Conservation (phyloP, 257 asterid genomes). For the Euphrasia confusa region DNA sequence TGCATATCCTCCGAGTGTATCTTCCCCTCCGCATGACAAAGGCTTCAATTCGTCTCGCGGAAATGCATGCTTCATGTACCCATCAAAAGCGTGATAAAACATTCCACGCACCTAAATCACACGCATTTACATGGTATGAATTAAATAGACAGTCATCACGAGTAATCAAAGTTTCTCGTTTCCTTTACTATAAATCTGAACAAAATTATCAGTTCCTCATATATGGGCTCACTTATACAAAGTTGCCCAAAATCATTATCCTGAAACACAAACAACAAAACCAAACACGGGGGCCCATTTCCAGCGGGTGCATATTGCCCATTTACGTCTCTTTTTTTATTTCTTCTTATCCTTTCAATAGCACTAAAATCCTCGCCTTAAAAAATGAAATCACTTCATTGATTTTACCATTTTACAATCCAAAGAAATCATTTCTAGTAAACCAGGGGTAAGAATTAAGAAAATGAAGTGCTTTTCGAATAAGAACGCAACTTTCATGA, state of each 20-base stretch:
- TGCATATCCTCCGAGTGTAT: conserved; percentile 97
- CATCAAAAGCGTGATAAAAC: conserved; percentile 95
- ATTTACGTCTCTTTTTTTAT: conserved; percentile 17
- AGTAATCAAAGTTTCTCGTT: background rate
- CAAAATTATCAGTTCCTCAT: background rate
- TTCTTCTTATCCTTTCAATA: background rate
- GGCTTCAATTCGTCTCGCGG: conserved; percentile 93
- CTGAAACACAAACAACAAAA: background rate
- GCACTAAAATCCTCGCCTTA: conserved; percentile 6
- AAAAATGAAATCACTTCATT: too few species aligned
- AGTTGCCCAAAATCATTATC: background rate
- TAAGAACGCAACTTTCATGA: too few species aligned
- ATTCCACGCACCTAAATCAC: conserved; percentile 71
- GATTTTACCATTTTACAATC: too few species aligned
- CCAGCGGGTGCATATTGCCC: conserved; percentile 5
- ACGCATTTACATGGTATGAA: background rate
- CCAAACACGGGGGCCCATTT: background rate
- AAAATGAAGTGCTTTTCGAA: too few species aligned
- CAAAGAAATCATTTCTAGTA: too few species aligned
- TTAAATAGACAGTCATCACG: background rate
- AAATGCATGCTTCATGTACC: conserved; percentile 90
- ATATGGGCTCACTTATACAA: background rate
- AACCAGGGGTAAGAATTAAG: too few species aligned
- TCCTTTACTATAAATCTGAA: background rate
- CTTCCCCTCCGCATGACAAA: conserved; percentile 93